phyloP scores from a whole-genome alignment of 2,329 filamentous ascomycete species.

The Emergomyces africanus region DNA sequence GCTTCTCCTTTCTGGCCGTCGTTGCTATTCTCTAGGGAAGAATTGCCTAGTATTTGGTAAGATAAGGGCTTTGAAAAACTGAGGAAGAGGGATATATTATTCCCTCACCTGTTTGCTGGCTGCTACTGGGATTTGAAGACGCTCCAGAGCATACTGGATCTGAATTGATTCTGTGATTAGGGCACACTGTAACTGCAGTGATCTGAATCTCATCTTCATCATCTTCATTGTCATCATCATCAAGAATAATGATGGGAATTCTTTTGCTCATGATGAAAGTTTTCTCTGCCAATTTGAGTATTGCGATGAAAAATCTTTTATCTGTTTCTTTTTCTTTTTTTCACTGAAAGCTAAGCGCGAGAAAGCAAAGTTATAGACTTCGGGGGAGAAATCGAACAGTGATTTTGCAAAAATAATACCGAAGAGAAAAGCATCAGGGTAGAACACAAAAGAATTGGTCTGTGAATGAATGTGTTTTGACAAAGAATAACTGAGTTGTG shows the following conservation, averaged over 20 bases:
- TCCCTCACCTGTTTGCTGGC: neutral
- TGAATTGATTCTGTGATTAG: neutral
- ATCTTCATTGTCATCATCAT: neutral
- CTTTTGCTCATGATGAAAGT: neutral
- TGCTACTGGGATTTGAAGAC: no score
- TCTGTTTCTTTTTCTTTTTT: no score
- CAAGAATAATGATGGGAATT: conserved; percentile 2
- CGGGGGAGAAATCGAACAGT: neutral
- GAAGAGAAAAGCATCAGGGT: neutral
- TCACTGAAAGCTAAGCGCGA: neutral
- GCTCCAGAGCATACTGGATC: neutral
- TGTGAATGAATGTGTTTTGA: neutral
- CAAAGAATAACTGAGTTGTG: neutral
- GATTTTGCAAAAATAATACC: neutral
- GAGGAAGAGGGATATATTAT: neutral
- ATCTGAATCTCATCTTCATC: conserved; percentile 6
- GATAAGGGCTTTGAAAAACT: neutral
- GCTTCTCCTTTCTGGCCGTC: neutral
- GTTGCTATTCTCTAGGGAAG: neutral
- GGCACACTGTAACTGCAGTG: neutral
- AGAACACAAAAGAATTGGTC: neutral
- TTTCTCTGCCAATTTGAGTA: neutral
- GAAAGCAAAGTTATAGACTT: neutral
- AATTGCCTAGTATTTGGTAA: neutral
- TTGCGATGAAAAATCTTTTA: neutral